Percentiles rank a stretch among this genome's conserved stretches.
Evolutionary conservation across 2,329 filamentous ascomycete genomes (phyloP).

Genomic region (Pseudogymnoascus sp.): DNA sequence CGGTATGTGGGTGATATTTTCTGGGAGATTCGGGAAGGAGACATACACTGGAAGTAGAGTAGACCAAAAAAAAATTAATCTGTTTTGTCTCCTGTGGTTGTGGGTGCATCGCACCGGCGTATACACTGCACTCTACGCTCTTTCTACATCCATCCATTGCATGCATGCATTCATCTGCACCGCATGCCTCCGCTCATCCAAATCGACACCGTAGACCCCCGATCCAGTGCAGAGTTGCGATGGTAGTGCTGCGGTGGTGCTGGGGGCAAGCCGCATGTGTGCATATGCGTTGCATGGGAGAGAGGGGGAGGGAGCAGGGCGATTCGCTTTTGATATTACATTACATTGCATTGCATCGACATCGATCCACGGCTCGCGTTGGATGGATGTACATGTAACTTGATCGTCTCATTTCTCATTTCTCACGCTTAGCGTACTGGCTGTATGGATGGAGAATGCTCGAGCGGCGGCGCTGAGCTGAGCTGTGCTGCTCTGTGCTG

Average conservation of each 20-base stretch:
- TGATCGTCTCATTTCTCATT: not conserved
- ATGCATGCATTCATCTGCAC: not conserved
- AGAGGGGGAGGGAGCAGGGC: no score
- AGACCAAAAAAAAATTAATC: not conserved
- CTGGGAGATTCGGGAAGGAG: not conserved
- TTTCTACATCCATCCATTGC: not conserved
- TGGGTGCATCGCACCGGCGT: not conserved
- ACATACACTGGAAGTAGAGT: not conserved
- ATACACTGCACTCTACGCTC: not conserved
- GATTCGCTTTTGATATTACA: not conserved
- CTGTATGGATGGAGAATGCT: not conserved
- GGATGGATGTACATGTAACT: no score
- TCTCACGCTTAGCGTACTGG: not conserved
- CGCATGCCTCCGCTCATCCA: not conserved
- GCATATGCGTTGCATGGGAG: not conserved
- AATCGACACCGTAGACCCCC: not conserved
- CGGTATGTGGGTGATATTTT: not conserved
- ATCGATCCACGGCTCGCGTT: constrained; percentile 2
- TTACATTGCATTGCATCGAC: no score
- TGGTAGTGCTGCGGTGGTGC: no score
- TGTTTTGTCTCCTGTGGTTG: no score
- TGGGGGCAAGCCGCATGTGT: not conserved
- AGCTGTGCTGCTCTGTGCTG: no score
- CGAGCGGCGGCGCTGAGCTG: not conserved
- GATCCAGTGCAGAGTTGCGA: not conserved